These are phyloP conservation scores for Sistotremastrum niveocremeum DNA, from an alignment of 768 basidiomycete genomes.

Conservation along the genomic window DNA sequence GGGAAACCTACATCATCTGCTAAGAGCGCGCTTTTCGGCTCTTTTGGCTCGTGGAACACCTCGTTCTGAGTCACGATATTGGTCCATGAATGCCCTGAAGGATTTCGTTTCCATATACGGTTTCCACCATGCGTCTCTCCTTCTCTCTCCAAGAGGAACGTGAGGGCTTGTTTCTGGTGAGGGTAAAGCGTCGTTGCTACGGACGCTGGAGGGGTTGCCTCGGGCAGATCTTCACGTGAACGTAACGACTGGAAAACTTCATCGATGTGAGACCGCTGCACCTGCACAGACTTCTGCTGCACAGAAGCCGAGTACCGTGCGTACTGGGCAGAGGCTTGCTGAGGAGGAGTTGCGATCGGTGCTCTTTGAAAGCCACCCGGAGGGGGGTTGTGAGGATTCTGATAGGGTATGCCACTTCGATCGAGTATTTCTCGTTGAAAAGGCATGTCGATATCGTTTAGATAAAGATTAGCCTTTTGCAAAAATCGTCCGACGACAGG, in stretches of 20 bases:
- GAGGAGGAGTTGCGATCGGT: conserved; percentile 28
- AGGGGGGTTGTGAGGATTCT: conserved; percentile 82
- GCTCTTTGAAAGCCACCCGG: conserved; percentile 45
- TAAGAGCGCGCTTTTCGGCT: conserved; percentile 79
- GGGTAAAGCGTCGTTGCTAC: conserved; percentile 85
- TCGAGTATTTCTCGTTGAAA: conserved; percentile 44
- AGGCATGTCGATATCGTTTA: conserved; percentile 68
- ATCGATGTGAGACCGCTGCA: conserved; percentile 88
- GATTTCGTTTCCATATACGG: conserved; percentile 44
- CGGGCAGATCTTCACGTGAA: conserved; percentile 73
- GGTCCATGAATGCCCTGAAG: conserved; percentile 47
- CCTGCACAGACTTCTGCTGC: conserved; percentile 69
- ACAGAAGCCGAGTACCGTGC: conserved; percentile 14
- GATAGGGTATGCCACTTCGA: conserved; percentile 48
- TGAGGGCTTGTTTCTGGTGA: conserved; percentile 95
- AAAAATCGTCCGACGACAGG: conserved; percentile 67
- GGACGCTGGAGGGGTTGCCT: conserved; percentile 76
- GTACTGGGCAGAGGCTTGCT: too few relatives aligned
- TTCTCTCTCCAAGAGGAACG: conserved; percentile 85
- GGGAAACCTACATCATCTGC: conserved; percentile 80
- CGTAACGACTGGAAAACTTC: conserved; percentile 84
- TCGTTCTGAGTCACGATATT: conserved; percentile 80
- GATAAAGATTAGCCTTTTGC: conserved; percentile 47
- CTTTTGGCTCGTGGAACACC: conserved; percentile 46
- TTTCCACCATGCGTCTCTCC: conserved; percentile 40